A percentile compares a stretch with the other conserved stretches of the same genome.
Conservation (phyloP, 164 flowering plant species). For the Cinnamomum chago region DNA sequence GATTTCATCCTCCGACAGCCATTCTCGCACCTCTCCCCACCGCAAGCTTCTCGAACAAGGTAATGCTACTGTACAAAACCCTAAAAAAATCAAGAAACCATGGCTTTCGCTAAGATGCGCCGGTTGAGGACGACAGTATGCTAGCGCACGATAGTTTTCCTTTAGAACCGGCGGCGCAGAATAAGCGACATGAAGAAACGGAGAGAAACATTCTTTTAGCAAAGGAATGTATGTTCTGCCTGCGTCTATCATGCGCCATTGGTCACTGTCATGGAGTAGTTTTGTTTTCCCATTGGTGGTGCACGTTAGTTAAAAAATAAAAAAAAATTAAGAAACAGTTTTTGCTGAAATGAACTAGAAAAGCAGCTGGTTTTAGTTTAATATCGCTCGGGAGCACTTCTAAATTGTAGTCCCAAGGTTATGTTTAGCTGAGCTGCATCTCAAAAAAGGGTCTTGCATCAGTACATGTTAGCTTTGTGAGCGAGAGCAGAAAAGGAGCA, state of each 20-base stretch:
- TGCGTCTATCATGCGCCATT: neutral
- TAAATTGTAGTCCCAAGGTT: neutral
- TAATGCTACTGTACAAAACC: conserved; percentile 7
- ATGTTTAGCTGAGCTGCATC: neutral
- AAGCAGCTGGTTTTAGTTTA: too few species aligned
- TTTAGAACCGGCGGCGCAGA: neutral
- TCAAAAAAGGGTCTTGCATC: neutral
- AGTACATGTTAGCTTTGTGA: too few species aligned
- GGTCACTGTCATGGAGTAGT: neutral
- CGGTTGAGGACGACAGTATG: too few species aligned
- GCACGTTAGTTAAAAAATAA: neutral
- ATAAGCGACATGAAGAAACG: neutral
- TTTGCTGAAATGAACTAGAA: neutral
- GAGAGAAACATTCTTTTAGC: neutral
- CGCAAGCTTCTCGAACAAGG: conserved; percentile 37
- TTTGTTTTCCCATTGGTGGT: neutral
- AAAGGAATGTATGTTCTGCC: neutral
- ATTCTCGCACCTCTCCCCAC: conserved; percentile 2
- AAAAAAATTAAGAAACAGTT: neutral
- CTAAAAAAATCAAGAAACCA: too few species aligned
- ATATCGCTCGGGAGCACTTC: neutral
- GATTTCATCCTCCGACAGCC: neutral
- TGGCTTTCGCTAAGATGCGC: neutral
- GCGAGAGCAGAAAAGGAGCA: neutral
- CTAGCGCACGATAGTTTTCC: neutral